Evolutionary conservation across 1,284 basidiomycete genomes (phyloP), one percentile per base, ranked within the genome.

Genomic region (Boletus calvinii): DNA sequence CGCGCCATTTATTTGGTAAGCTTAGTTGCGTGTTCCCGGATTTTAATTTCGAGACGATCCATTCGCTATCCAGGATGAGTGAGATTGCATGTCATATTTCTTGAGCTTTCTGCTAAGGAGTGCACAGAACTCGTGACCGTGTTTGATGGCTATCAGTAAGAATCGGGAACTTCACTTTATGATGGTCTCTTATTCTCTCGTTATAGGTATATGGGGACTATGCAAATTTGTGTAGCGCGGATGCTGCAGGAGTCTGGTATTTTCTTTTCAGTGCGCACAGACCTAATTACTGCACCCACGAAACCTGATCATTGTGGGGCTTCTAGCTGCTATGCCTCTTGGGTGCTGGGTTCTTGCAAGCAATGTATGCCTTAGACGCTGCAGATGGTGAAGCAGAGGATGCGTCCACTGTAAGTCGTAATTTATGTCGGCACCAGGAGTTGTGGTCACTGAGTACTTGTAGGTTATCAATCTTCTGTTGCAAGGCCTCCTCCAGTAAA

Each of bases 211-310:
- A 79, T 92, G 45, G 90, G 90, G 2, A 91, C 86, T 1, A 87
- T 90, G 85, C 89, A 92, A 62, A 91, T 94, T 32, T 92, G 91
- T 59, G 81, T 93, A 17, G 82, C 86, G 12, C 80, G 90, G 12
- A 97, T 97, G 94, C 74, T 97, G 57, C 85, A 90, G 66, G 94
- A 98, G 70, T 94, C 91, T 9, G 85, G 90, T 4, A 93, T 96
- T 52, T 98, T 98, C 77, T 94, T 96, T 75, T 81, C 83, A 68
- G 89, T 93, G 57, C 46, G 80, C 64, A 56, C 17, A 31, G 30
- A 12, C 1, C 17, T 17, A 17, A 11, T 41, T 24, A 12, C 10
- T 47, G 3, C 20, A 20, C 1, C 8, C 20, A 29, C 1, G 3
- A 17, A 13, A 44, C 5, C 20, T 54, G n/a, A 59, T n/a, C 41